Percentiles rank a stretch among this genome's conserved stretches.
phyloP scores from a whole-genome alignment of 257 asterid species.

The Solanum chiquidenum region DNA sequence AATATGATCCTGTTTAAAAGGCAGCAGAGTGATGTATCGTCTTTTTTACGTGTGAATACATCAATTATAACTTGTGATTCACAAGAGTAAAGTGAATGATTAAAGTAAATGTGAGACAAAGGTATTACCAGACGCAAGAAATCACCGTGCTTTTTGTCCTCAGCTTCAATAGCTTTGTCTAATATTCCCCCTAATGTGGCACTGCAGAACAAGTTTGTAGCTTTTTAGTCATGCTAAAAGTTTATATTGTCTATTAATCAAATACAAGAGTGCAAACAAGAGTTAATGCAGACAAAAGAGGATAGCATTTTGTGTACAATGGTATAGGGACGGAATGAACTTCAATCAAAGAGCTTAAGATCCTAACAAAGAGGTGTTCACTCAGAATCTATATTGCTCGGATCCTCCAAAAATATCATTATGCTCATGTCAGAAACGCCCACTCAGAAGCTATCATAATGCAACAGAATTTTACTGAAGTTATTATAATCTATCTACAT shows the following conservation, averaged over 20 bases:
- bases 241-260: background rate
- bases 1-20: slow-evolving; percentile 55
- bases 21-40: background rate
- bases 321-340: background rate
- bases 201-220: slow-evolving; percentile 21
- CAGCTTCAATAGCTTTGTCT: slow-evolving; percentile 83
- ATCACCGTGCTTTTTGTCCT: slow-evolving; percentile 82
- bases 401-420: background rate
- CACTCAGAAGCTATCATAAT: background rate
- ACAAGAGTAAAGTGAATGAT: background rate
- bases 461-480: background rate
- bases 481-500: background rate
- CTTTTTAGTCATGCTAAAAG: background rate
- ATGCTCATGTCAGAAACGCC: background rate
- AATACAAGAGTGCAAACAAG: background rate
- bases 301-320: background rate
- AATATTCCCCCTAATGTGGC: slow-evolving; percentile 82
- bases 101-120: background rate
- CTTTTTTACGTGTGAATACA: background rate
- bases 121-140: slow-evolving; percentile 62
- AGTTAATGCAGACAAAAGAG: background rate
- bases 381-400: background rate
- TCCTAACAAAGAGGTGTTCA: background rate
- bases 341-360: background rate
- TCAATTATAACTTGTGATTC: background rate